Evolutionary conservation across 192 early-diverging fungal species (phyloP).

Genomic region (Podila minutissima): DNA sequence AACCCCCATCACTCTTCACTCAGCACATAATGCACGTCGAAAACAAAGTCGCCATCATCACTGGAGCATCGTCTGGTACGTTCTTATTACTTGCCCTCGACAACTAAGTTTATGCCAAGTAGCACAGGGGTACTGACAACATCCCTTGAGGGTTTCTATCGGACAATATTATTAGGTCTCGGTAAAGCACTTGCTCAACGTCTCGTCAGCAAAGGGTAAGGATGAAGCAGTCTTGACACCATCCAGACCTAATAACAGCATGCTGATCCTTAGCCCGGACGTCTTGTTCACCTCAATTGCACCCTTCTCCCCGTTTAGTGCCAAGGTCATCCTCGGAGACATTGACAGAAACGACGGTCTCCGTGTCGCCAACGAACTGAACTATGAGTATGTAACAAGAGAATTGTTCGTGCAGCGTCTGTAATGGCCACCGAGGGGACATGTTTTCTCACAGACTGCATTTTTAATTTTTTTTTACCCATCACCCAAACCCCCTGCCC

Average conservation of each 20-base stretch:
- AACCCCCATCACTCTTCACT: not conserved
- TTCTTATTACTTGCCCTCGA: not conserved
- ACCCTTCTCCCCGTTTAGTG: conserved; percentile 39
- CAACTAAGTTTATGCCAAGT: not conserved
- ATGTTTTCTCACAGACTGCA: not conserved
- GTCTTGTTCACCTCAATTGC: not conserved
- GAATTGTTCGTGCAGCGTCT: too few species aligned
- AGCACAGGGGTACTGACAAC: not conserved
- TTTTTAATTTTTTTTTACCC: not conserved
- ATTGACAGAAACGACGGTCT: conserved; percentile 51
- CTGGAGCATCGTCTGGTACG: conserved; percentile 69
- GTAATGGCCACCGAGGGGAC: too few species aligned
- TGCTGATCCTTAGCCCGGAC: not conserved
- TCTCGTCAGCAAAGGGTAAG: conserved; percentile 63
- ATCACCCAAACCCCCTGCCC: not conserved
- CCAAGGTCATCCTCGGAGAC: conserved; percentile 71
- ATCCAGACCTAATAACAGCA: not conserved
- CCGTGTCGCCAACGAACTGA: conserved; percentile 27
- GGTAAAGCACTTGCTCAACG: conserved; percentile 69
- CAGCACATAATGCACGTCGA: conserved; percentile 32
- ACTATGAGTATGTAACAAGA: conserved; percentile 24
- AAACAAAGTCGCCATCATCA: conserved; percentile 75
- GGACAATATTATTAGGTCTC: conserved; percentile 50
- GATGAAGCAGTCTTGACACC: not conserved
- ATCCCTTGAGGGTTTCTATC: too few species aligned